phyloP scores from a whole-genome alignment of 2,329 filamentous ascomycete species.

The Stemphylium lycopersici region DNA sequence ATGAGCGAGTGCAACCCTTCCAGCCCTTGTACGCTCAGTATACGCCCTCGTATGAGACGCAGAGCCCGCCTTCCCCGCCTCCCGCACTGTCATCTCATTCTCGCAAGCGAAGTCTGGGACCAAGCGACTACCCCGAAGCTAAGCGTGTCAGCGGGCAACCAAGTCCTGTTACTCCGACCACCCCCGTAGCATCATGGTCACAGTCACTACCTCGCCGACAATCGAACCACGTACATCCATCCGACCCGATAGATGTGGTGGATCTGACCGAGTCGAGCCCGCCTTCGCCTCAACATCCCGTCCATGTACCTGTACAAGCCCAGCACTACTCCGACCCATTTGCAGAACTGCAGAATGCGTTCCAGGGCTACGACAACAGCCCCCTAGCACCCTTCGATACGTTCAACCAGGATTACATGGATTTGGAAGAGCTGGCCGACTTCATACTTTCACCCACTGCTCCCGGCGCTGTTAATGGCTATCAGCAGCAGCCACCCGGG shows the following conservation, averaged over 20 bases:
- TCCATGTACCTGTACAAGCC: neutral
- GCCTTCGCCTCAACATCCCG: conserved; percentile 12
- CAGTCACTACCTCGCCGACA: conserved; percentile 9
- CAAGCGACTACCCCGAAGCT: conserved; percentile 25
- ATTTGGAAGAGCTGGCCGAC: conserved; percentile 32
- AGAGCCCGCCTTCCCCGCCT: neutral
- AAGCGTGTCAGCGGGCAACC: conserved; percentile 34
- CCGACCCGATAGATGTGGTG: neutral
- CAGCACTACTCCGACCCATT: conserved; percentile 11
- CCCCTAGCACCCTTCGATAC: conserved; percentile 17
- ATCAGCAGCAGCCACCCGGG: conserved; percentile 10
- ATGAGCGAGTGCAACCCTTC: neutral
- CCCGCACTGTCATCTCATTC: conserved; percentile 9
- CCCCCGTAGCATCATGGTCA: conserved; percentile 18
- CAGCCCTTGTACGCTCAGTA: neutral
- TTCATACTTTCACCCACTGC: conserved; percentile 31
- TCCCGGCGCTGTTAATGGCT: conserved; percentile 20
- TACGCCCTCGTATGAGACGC: neutral
- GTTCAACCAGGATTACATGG: conserved; percentile 36
- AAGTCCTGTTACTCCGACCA: conserved; percentile 30
- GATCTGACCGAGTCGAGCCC: conserved; percentile 36
- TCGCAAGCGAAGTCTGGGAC: conserved; percentile 35
- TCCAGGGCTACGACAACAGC: conserved; percentile 4
- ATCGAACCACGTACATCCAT: neutral
- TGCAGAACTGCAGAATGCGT: conserved; percentile 8